Evolutionary conservation across 2,329 filamentous ascomycete species (phyloP), one percentile per base, ranked within the genome.

Genomic region (Bipolaris bicolor): DNA sequence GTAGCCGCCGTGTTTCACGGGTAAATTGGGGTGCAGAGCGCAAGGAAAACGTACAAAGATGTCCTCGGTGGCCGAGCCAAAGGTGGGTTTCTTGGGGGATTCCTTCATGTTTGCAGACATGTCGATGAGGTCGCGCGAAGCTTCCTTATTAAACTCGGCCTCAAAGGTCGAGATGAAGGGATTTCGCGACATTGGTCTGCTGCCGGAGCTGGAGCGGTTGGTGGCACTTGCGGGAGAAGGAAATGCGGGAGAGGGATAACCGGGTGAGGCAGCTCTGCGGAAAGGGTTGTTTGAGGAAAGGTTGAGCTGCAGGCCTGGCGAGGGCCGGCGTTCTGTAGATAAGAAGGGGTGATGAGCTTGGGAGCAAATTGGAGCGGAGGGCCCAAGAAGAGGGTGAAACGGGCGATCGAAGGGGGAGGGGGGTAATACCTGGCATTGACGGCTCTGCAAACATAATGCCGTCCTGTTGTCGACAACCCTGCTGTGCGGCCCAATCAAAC

Each of bases 271-370:
- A 63, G 88, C 86, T 71, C 88, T 91, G 80, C 90, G 88, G 73
- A 85, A 93, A 61, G 90, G 90, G 74, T 93, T 93, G 83, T 92
- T 92, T 76, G 88, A 88, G 71, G 79, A 78, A 55, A 92, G 84
- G 77, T 87, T 89, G 75, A 89, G 79, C 52, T 84, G 80, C 72
- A 89, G 80, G 65, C 82, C 82, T 63, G 83, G 76, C 66, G 84
- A 83, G 64, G 79, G 82, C 67, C 77, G 76, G 53, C 77, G 76
- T 56, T 79, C 78, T 78, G 71, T 57, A 64, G 63, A 68, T 69
- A 73, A 70, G 62, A 36, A 65, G 58, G 46, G 65, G 58, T 57
- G 64, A 70, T 72, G 68, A 73, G 70, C 58, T 39, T 51, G 48
- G 54, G 31, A 52, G 57, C 56, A 55, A 56, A 69, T 70, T 72